These are phyloP conservation scores for Dunaliella salina DNA, from an alignment of 163 green algal genomes.

Conservation along the genomic window DNA sequence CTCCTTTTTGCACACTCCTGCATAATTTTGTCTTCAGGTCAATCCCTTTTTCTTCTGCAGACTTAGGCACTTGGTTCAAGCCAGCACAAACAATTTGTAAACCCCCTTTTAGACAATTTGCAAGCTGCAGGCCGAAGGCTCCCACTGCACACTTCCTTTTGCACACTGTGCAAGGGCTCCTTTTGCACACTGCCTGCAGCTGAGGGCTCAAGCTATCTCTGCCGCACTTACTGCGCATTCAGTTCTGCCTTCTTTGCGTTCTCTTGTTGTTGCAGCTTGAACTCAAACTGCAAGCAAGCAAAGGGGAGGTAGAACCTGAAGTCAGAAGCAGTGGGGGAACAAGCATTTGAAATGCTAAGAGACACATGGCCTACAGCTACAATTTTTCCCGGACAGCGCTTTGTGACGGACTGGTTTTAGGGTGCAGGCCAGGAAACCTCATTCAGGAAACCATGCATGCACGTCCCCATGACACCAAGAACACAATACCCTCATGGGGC, in stretches of 20 bases:
- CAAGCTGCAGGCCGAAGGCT: no score
- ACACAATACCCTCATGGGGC: background rate
- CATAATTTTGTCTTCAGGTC: no score
- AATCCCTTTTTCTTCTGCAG: no score
- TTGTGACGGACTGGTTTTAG: background rate
- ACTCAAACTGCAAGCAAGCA: constrained; percentile 16
- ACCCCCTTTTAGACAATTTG: no score
- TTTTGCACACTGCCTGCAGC: no score
- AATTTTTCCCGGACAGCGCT: background rate
- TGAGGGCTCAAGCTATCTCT: no score
- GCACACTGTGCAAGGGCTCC: no score
- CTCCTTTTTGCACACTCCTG: no score
- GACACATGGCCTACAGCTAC: background rate
- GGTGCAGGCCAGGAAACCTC: background rate
- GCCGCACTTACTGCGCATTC: constrained; percentile 20
- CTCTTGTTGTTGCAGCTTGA: constrained; percentile 20
- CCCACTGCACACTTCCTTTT: no score
- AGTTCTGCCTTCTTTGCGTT: constrained; percentile 15
- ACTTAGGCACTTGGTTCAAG: no score
- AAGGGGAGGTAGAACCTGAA: background rate
- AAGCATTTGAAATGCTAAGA: background rate
- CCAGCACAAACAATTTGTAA: no score
- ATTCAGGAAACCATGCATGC: background rate
- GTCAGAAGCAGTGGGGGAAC: no score
- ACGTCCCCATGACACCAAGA: background rate